Base-by-base conservation (phyloP, 192 early-diverging fungal genomes). In the Mortierella claussenii region DNA sequence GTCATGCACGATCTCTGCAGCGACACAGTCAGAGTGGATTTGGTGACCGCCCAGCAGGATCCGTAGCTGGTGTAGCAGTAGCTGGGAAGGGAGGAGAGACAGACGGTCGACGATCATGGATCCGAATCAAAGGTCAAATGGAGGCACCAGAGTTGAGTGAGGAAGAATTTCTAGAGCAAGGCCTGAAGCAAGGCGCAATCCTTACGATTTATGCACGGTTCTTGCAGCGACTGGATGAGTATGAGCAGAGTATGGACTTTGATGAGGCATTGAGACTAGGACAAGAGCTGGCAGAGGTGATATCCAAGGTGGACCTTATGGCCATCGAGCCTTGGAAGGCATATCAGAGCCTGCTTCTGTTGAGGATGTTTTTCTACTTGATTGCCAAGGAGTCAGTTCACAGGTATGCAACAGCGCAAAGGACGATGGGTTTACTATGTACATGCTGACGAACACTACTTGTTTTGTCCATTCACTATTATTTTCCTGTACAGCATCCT, bases 301-400 rank as follows among this genome's bases (percentile, higher is more conserved):
- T 76, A 3, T 66, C 73, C 13, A 76, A 76, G 44, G 34, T 76
- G 2, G 53, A 76, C 20, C 17, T 76, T 20, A 34, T 51, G 44
- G 64, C 53, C 11, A 57, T 60, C 26, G 73, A 76, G 33, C 73
- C 58, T 2, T 66, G 64, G 73, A 76, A 76, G 53, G 64, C 64
- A 20, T 67, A 76, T n/a, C 73, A 67, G 46, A 61, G 56, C 17
- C 33, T 76, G 18, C 26, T 76, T 23, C 31, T 76, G 11, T 17
- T 76, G 37, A 59, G 73, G 26, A 76, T 76, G 73, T 76, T 76
- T 32, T 37, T 76, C 26, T 61, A 34, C 31, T 33, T 76, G 47
- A 65, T 76, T 28, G 73, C 73, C 37, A 76, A 76, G 46, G 73
- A 76, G 23, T 76, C 73, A 9, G 65, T 76, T 0, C 63, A 76